Evolutionary conservation across 805 yeast species (phyloP).

Genomic region (Saccharomyces paradoxus): DNA sequence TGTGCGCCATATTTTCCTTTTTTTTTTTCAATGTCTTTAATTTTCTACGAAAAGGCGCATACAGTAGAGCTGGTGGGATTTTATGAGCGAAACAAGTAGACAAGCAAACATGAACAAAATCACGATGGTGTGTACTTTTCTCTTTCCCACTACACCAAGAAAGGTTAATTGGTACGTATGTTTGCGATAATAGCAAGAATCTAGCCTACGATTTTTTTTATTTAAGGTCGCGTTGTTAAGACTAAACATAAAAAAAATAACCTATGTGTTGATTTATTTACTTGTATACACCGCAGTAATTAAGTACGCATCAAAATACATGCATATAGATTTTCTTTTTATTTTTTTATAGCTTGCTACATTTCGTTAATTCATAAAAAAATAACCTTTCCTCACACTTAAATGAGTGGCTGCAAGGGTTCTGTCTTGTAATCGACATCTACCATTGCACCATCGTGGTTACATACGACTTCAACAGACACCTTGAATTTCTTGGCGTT

Average conservation of each 20-base stretch:
- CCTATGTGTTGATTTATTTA: too few species aligned
- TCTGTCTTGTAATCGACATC: conserved; percentile 57
- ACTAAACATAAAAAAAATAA: background rate
- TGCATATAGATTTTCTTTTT: background rate
- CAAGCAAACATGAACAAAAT: too few species aligned
- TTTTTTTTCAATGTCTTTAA: background rate
- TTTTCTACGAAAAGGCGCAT: too few species aligned
- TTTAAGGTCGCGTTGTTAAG: background rate
- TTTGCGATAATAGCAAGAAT: too few species aligned
- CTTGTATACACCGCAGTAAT: background rate
- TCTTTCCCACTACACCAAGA: too few species aligned
- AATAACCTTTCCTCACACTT: too few species aligned
- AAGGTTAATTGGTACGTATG: too few species aligned
- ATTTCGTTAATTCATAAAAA: background rate
- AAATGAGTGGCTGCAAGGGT: conserved; percentile 25
- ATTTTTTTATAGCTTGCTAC: background rate
- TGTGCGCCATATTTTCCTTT: background rate
- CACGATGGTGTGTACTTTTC: too few species aligned
- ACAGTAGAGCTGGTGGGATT: too few species aligned
- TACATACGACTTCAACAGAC: conserved; percentile 54
- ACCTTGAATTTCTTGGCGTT: conserved; percentile 58
- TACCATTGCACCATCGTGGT: conserved; percentile 57
- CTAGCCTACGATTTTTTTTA: background rate
- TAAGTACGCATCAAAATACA: background rate
- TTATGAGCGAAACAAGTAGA: too few species aligned